Percentiles rank a stretch among this genome's conserved stretches.
phyloP scores from a whole-genome alignment of 345 rosid species.

The Eucalyptus leucophloia region DNA sequence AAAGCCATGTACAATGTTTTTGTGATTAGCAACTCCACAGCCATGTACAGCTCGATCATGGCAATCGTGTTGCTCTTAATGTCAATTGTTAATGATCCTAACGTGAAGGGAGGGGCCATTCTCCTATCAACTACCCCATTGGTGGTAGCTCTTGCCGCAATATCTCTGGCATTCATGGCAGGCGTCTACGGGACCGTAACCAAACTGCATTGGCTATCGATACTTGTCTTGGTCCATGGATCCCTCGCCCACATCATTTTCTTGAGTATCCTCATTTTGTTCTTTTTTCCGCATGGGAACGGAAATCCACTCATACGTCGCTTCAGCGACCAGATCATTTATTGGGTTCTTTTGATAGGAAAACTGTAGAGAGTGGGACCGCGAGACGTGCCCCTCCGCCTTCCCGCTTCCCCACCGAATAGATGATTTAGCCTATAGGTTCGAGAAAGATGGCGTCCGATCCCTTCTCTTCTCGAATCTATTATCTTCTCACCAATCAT shows the following conservation, averaged over 20 bases:
- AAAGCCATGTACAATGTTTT: neutral
- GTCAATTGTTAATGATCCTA: neutral
- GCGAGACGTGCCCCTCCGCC: too few species aligned
- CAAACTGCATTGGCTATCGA: too few species aligned
- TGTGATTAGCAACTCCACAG: neutral
- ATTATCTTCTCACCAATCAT: neutral
- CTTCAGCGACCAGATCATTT: neutral
- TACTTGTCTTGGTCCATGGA: fast-evolving
- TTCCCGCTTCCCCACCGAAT: too few species aligned
- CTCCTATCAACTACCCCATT: fast-evolving
- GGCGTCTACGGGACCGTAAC: too few species aligned
- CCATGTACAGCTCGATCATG: neutral
- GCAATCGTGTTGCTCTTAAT: neutral
- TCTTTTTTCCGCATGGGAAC: neutral
- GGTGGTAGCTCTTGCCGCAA: fast-evolving
- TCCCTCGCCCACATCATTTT: too few species aligned
- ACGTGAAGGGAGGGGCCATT: fast-evolving
- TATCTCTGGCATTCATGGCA: too few species aligned
- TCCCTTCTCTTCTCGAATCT: neutral
- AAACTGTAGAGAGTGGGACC: too few species aligned
- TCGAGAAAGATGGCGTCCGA: neutral
- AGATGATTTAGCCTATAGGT: too few species aligned
- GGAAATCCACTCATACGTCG: neutral
- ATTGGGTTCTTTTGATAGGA: fast-evolving
- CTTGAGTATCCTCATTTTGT: fast-evolving